Conservation (phyloP, 768 basidiomycete genomes). For the Mycena crocata region DNA sequence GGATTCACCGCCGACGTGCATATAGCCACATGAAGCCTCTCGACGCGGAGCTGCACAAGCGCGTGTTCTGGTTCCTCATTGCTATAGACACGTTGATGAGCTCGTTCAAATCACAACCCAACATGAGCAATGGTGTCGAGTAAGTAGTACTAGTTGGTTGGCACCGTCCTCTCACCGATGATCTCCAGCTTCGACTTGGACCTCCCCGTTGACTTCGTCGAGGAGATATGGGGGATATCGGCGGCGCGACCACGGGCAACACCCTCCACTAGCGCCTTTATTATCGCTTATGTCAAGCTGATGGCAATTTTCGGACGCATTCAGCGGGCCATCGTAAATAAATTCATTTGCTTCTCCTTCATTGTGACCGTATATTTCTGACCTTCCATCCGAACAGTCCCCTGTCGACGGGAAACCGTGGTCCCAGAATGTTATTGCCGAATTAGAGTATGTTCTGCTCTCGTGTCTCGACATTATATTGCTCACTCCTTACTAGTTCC, state of each 20-base stretch:
- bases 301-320: conserved; percentile 20
- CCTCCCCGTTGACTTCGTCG: conserved; percentile 67
- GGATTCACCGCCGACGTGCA: conserved; percentile 63
- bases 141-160: conserved; percentile 43
- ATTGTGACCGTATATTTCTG: background rate
- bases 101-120: conserved; percentile 69
- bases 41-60: conserved; percentile 72
- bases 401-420: background rate
- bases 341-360: background rate
- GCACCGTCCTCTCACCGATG: background rate
- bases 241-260: conserved; percentile 67
- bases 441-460: conserved; percentile 6
- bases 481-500: background rate
- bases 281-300: conserved; percentile 6
- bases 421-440: background rate
- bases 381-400: conserved; percentile 4
- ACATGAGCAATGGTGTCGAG: conserved; percentile 76
- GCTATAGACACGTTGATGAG: conserved; percentile 48
- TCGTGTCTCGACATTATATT: background rate
- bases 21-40: conserved; percentile 38
- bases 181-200: conserved; percentile 69
- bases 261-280: conserved; percentile 49
- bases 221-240: conserved; percentile 58
- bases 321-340: conserved; percentile 22
- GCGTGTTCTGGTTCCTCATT: conserved; percentile 61